phyloP scores from a whole-genome alignment of 768 basidiomycete species.

The Guyanaporus albipodus region DNA sequence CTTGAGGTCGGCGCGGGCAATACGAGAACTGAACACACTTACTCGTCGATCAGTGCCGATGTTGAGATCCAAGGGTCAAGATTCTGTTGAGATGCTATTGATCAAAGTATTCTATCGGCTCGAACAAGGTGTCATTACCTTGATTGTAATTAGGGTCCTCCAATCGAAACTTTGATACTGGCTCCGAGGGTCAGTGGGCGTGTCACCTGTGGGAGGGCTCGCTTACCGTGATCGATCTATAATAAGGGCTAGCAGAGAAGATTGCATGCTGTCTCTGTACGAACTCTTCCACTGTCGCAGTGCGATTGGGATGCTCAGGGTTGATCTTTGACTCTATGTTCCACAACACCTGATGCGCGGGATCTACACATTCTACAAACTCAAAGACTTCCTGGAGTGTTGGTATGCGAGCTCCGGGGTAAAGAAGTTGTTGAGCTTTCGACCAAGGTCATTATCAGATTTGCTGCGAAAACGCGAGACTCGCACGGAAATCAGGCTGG shows the following conservation, averaged over 20 bases:
- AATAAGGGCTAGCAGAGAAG: slow-evolving; percentile 59
- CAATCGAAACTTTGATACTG: slow-evolving; percentile 84
- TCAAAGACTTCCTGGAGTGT: slow-evolving; percentile 72
- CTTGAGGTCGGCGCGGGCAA: not conserved
- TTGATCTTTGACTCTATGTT: slow-evolving; percentile 82
- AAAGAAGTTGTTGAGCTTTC: slow-evolving; percentile 58
- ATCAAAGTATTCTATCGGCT: not conserved
- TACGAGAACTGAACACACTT: slow-evolving; percentile 19
- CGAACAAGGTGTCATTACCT: slow-evolving; percentile 34
- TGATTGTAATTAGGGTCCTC: slow-evolving; percentile 71
- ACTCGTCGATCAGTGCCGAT: slow-evolving; percentile 67
- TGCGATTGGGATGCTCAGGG: slow-evolving; percentile 47
- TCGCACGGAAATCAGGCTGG: slow-evolving; percentile 54
- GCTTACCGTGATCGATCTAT: slow-evolving; percentile 58
- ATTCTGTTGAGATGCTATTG: slow-evolving; percentile 33
- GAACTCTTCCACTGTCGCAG: slow-evolving; percentile 54
- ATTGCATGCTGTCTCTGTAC: slow-evolving; percentile 56
- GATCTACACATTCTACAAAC: slow-evolving; percentile 72
- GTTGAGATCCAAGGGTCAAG: slow-evolving; percentile 53
- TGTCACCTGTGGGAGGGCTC: not conserved
- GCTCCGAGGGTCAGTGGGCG: not conserved
- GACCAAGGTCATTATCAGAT: not conserved
- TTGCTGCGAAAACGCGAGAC: not conserved
- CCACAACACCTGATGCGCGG: slow-evolving; percentile 56
- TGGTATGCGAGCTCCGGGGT: slow-evolving; percentile 67